Evolutionary conservation across 768 basidiomycete genomes (phyloP).

Genomic region (Hirschioporus abietinus): DNA sequence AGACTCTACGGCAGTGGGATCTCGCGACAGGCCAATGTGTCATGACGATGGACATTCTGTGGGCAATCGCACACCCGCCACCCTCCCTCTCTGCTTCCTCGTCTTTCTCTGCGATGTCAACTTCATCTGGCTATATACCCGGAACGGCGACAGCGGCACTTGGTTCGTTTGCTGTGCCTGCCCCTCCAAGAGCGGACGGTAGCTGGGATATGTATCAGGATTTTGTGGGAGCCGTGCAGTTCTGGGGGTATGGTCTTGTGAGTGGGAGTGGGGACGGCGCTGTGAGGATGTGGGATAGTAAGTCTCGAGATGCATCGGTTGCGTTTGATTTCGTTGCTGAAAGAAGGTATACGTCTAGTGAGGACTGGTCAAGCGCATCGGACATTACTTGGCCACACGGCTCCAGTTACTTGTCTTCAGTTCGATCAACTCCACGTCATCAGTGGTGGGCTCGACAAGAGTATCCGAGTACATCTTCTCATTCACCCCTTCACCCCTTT

Average conservation of each 20-base stretch:
- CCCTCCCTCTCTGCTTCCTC: constrained; percentile 20
- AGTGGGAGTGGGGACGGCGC: constrained; percentile 97
- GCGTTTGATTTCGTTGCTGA: neutral
- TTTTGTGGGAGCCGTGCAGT: constrained; percentile 96
- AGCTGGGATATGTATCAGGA: constrained; percentile 95
- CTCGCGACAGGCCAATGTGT: constrained; percentile 96
- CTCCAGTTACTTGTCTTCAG: constrained; percentile 88
- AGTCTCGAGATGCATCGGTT: constrained; percentile 29
- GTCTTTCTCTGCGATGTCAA: constrained; percentile 1
- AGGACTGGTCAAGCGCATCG: constrained; percentile 96
- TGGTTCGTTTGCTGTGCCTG: constrained; percentile 74
- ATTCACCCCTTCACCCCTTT: neutral
- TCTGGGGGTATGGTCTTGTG: constrained; percentile 97
- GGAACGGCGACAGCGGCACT: constrained; percentile 33
- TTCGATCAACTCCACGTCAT: constrained; percentile 95
- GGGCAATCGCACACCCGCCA: constrained; percentile 94
- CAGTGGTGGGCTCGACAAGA: constrained; percentile 91
- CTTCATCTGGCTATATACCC: neutral
- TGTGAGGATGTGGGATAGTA: constrained; percentile 99
- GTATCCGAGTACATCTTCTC: constrained; percentile 55
- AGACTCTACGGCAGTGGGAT: constrained; percentile 98
- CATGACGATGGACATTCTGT: constrained; percentile 99
- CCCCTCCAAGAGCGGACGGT: constrained; percentile 84
- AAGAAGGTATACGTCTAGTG: constrained; percentile 45
- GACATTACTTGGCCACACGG: constrained; percentile 88